Base-by-base conservation (phyloP, 2,329 filamentous ascomycete species). In the Fusarium clavum region DNA sequence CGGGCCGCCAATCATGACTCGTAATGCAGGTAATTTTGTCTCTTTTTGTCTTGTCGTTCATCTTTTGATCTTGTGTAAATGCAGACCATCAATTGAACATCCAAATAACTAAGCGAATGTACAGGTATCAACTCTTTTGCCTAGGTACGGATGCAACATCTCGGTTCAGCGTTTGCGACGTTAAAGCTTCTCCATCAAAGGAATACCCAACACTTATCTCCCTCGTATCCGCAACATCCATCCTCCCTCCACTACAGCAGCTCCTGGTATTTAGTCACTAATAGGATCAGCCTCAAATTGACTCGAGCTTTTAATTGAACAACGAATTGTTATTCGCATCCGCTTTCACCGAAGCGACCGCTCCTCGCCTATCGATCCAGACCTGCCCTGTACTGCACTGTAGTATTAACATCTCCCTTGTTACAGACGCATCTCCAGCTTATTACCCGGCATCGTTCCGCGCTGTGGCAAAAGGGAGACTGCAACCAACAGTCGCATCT, bases 351-450 rank as follows among this genome's bases (percentile, higher is more conserved):
- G 48, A 58, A 70, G 53, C 66, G 48, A 67, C 48, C 47, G 56
- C 67, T 34, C 25, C 53, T 70, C 67, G 67, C 57, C 67, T 70
- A 70, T 70, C 67, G 67, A 27, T 56, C 67, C 56, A 65, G 32
- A 46, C 52, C 46, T 47, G 61, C 51, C 57, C 46, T 46, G 53
- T 47, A 24, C 54, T 47, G 61, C 41, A 51, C 46, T 32, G 53
- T 47, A 24, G 34, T 38, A 27, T n/a, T 38, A 29, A 7, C 53
- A 20, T 34, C 30, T 8, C 29, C 22, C 22, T 10, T 32, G 41
- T 56, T 22, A 48, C n/a, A 46, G 40, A 38, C 22, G 12, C 48
- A 52, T 52, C 30, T 52, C 24, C 56, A 61, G 48, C 43, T 45
- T 45, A 48, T 59, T 44, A 25, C 56, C 49, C 53, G 66, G 57